phyloP scores from a whole-genome alignment of 768 basidiomycete genomes.

The Myochromella boudieri region DNA sequence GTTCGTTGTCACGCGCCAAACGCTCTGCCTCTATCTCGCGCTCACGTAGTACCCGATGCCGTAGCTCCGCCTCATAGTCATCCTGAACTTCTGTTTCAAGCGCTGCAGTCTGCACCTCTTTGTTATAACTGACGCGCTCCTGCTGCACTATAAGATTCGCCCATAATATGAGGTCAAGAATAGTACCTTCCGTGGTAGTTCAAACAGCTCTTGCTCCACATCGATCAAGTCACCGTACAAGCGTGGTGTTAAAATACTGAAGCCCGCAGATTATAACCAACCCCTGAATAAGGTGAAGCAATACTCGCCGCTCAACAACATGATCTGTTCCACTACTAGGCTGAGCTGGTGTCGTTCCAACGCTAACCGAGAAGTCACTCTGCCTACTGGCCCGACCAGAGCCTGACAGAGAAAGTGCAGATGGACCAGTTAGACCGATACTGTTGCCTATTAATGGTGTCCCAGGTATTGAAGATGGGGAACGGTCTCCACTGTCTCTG shows the following conservation, averaged over 20 bases:
- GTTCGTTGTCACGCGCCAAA: slow-evolving; percentile 67
- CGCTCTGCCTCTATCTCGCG: slow-evolving; percentile 72
- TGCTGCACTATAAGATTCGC: slow-evolving; percentile 21
- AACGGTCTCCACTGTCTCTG: slow-evolving; percentile 61
- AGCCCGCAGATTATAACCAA: not conserved
- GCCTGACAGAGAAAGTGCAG: slow-evolving; percentile 34
- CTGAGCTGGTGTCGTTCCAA: slow-evolving; percentile 44
- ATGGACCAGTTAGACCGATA: slow-evolving; percentile 33
- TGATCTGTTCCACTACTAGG: slow-evolving; percentile 62
- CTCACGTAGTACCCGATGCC: slow-evolving; percentile 66
- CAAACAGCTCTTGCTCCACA: slow-evolving; percentile 86
- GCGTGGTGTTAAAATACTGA: slow-evolving; percentile 62
- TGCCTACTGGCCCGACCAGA: slow-evolving; percentile 72
- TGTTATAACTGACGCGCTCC: slow-evolving; percentile 83
- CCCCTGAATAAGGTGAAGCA: slow-evolving; percentile 8
- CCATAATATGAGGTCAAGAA: slow-evolving; percentile 12
- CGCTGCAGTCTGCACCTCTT: slow-evolving; percentile 78
- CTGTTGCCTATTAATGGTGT: slow-evolving; percentile 54
- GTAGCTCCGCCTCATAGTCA: slow-evolving; percentile 69
- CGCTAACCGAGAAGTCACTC: slow-evolving; percentile 59
- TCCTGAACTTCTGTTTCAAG: slow-evolving; percentile 53
- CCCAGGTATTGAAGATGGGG: slow-evolving; percentile 74
- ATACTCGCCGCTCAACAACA: slow-evolving; percentile 64
- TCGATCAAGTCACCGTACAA: slow-evolving; percentile 81
- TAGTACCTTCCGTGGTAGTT: slow-evolving; percentile 78